Conservation (phyloP, 192 early-diverging fungal genomes). For the Coemansia sp. region DNA sequence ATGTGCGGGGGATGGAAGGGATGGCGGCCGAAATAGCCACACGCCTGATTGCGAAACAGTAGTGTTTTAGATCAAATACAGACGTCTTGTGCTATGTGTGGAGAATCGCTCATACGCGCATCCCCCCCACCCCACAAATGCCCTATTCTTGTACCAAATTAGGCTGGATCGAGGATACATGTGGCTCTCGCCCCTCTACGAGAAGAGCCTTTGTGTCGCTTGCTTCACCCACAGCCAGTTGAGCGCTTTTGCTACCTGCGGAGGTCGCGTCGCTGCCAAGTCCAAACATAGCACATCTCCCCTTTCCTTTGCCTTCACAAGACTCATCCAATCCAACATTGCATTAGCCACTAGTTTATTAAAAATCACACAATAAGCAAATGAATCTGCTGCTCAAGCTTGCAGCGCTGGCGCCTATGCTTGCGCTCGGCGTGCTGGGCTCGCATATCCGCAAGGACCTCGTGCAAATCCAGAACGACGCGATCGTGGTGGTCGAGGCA, state of each 20-base stretch:
- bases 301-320: background rate
- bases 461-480: constrained; percentile 45
- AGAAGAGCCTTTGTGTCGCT: too few species aligned
- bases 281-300: too few species aligned
- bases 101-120: background rate
- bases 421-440: constrained; percentile 10
- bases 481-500: constrained; percentile 32
- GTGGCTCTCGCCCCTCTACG: too few species aligned
- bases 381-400: constrained; percentile 28
- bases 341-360: too few species aligned
- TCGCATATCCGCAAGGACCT: constrained; percentile 49
- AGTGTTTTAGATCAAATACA: background rate
- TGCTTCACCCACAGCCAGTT: too few species aligned
- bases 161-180: background rate
- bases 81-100: background rate
- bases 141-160: background rate
- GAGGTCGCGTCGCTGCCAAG: too few species aligned
- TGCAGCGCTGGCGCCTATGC: constrained; percentile 2
- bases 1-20: background rate
- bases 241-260: too few species aligned
- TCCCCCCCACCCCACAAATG: background rate
- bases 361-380: background rate
- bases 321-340: too few species aligned
- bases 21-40: too few species aligned
- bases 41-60: background rate